Evolutionary conservation across 2,329 filamentous ascomycete genomes (phyloP).

Genomic region (Pestalotiopsis sp.): DNA sequence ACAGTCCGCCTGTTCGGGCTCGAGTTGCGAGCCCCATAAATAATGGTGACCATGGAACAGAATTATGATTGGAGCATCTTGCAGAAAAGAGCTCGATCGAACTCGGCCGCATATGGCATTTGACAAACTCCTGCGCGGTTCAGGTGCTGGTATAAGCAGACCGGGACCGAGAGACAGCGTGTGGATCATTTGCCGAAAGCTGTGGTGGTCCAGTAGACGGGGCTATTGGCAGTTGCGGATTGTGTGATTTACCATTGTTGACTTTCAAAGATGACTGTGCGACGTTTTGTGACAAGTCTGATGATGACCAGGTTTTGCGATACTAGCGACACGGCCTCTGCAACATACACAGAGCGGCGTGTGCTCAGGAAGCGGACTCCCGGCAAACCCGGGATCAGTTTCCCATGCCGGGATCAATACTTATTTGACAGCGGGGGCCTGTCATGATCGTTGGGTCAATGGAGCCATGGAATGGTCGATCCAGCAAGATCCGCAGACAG

Average conservation of each 20-base stretch:
- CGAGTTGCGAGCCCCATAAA: background rate
- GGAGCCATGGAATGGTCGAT: background rate
- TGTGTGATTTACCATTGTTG: background rate
- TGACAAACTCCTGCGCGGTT: background rate
- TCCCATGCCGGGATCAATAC: background rate
- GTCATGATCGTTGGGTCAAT: background rate
- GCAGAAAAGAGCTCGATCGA: background rate
- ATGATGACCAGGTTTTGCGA: background rate
- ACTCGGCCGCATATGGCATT: background rate
- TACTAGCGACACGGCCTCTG: background rate
- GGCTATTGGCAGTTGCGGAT: background rate
- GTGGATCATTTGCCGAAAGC: background rate
- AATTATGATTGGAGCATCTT: background rate
- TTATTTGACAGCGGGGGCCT: background rate
- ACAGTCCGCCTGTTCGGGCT: conserved; percentile 3
- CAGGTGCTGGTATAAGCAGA: background rate
- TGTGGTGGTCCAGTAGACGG: background rate
- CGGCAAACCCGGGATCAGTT: background rate
- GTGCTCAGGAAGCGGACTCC: background rate
- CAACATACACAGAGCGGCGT: background rate
- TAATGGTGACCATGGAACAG: background rate
- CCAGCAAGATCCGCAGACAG: background rate
- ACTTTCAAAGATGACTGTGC: background rate
- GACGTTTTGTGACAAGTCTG: background rate
- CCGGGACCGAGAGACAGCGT: background rate